Conservation (phyloP, 2,329 filamentous ascomycete genomes). For the Calonectria pseudoturangicola region DNA sequence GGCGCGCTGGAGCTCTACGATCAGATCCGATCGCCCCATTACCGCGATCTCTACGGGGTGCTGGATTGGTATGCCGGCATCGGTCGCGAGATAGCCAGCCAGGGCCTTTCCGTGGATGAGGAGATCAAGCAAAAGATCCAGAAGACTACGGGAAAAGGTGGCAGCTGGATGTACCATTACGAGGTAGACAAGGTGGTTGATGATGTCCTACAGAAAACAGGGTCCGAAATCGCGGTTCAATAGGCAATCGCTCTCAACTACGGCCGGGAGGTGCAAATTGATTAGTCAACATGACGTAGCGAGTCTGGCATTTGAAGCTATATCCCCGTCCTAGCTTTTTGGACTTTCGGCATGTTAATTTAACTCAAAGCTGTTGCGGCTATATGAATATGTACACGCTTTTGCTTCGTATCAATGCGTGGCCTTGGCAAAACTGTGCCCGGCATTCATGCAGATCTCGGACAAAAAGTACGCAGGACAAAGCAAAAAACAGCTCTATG, state of each 20-base stretch:
- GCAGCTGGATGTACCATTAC: slow-evolving; percentile 56
- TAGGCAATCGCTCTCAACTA: background rate
- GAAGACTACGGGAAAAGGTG: slow-evolving; percentile 47
- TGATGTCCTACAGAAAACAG: slow-evolving; percentile 23
- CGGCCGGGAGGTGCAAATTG: background rate
- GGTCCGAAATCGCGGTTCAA: background rate
- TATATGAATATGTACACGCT: background rate
- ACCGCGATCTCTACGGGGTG: slow-evolving; percentile 52
- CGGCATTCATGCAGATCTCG: slow-evolving; percentile 4
- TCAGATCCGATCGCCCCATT: slow-evolving; percentile 55
- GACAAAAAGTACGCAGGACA: background rate
- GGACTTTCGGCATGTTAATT: background rate
- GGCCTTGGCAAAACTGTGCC: background rate
- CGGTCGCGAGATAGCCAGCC: slow-evolving; percentile 42
- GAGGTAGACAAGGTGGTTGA: slow-evolving; percentile 49
- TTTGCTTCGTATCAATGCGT: background rate
- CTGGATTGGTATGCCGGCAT: slow-evolving; percentile 51
- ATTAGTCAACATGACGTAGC: slow-evolving; percentile 15
- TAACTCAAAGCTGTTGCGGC: background rate
- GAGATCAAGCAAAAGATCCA: slow-evolving; percentile 52
- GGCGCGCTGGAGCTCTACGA: slow-evolving; percentile 54
- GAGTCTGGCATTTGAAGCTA: background rate
- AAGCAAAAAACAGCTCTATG: background rate
- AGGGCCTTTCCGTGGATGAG: slow-evolving; percentile 45
- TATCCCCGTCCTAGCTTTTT: background rate